These are phyloP conservation scores for Penicillium herquei DNA, from an alignment of 495 filamentous ascomycete species.

Conservation along the genomic window DNA sequence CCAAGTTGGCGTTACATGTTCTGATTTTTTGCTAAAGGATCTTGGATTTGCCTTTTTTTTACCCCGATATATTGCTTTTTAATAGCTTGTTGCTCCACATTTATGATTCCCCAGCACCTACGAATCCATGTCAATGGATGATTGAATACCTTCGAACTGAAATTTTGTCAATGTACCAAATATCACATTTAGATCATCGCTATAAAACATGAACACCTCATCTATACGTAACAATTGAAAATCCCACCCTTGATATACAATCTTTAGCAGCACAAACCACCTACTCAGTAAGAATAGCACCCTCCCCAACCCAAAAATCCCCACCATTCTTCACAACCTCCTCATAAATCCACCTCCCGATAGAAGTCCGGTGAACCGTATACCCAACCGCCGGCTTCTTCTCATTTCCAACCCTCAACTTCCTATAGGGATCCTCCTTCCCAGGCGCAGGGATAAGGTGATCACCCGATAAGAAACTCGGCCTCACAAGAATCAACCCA, in stretches of 20 bases:
- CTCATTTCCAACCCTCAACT: constrained; percentile 35
- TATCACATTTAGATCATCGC: no score
- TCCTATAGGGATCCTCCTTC: constrained; percentile 11
- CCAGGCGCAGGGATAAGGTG: constrained; percentile 10
- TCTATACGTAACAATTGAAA: no score
- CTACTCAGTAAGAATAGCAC: constrained; percentile 30
- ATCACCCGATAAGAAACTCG: constrained; percentile 36
- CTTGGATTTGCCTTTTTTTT: neutral
- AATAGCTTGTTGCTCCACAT: constrained; percentile 4
- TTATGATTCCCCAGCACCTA: constrained; percentile 7
- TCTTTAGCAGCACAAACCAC: constrained; percentile 15
- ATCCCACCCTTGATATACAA: neutral
- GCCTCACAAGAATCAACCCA: constrained; percentile 31
- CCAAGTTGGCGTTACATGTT: neutral
- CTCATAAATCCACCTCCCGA: constrained; percentile 43
- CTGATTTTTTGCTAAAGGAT: neutral
- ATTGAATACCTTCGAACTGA: neutral
- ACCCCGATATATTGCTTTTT: constrained; percentile 5
- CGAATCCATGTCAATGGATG: neutral
- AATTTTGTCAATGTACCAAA: neutral
- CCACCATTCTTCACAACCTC: constrained; percentile 34
- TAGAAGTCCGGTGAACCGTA: constrained; percentile 34
- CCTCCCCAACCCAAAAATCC: constrained; percentile 36
- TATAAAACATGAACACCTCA: no score
- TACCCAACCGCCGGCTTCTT: constrained; percentile 37